Conservation (phyloP, 2,329 filamentous ascomycete species). For the Escovopsis sp. region DNA sequence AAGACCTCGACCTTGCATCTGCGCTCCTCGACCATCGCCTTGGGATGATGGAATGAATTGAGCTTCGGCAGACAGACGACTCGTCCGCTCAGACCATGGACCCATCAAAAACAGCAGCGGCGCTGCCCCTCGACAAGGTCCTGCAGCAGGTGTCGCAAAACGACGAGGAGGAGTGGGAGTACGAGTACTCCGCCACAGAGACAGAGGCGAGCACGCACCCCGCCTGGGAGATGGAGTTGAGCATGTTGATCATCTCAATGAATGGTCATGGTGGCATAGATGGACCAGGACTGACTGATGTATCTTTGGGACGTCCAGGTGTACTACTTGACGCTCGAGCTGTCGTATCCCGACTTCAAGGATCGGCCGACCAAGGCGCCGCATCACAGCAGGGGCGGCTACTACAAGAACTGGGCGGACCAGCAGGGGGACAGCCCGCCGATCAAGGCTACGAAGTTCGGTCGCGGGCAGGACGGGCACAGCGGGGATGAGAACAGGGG, state of each 20-base stretch:
- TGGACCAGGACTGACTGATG: background rate
- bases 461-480: conserved; percentile 1
- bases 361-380: conserved; percentile 24
- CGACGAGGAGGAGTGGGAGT: conserved; percentile 49
- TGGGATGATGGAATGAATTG: too few species aligned
- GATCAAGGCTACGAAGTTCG: conserved; percentile 1
- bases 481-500: conserved; percentile 5
- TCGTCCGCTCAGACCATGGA: too few species aligned
- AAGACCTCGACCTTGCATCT: too few species aligned
- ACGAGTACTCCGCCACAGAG: conserved; percentile 49
- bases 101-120: conserved; percentile 13
- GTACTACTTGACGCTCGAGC: conserved; percentile 47
- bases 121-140: conserved; percentile 14
- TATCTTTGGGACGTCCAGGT: conserved; percentile 25
- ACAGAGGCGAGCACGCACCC: conserved; percentile 31
- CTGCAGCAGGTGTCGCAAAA: conserved; percentile 15
- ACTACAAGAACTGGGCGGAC: conserved; percentile 28
- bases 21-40: too few species aligned
- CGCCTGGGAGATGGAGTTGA: background rate
- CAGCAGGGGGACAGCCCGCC: conserved; percentile 11
- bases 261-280: too few species aligned
- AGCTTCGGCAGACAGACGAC: too few species aligned
- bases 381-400: conserved; percentile 28
- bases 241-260: background rate
- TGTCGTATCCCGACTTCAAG: conserved; percentile 44